Conservation (phyloP, 1,139 yeast genomes). For the Geotrichum restrictum region DNA sequence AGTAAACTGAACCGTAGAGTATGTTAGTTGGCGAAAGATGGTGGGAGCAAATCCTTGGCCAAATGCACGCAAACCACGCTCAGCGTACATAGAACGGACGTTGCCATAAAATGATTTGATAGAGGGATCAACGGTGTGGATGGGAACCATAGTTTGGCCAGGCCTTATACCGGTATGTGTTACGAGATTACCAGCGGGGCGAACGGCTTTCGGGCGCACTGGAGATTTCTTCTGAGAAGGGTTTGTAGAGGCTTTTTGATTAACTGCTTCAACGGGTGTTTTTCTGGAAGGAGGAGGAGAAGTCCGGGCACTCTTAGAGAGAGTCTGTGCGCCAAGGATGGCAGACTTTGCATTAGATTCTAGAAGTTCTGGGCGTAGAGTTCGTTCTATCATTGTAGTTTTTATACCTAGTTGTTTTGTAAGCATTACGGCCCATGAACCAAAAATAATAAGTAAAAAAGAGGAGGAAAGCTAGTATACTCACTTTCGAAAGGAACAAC, state of each 20-base stretch:
- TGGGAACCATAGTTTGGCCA: slow-evolving; percentile 15
- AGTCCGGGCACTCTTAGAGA: not conserved
- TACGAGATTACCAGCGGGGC: slow-evolving; percentile 11
- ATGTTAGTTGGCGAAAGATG: slow-evolving; percentile 68
- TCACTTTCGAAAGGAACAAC: slow-evolving; percentile 81
- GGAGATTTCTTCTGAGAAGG: slow-evolving; percentile 8
- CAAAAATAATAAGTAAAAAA: not conserved
- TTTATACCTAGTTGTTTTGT: slow-evolving; percentile 48
- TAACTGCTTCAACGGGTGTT: slow-evolving; percentile 3
- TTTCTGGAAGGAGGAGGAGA: not conserved
- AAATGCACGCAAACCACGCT: slow-evolving; percentile 74
- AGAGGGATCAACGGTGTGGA: slow-evolving; percentile 23
- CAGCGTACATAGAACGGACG: slow-evolving; percentile 53
- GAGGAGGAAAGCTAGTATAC: slow-evolving; percentile 8
- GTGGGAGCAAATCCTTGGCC: slow-evolving; percentile 81
- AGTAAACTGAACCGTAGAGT: slow-evolving; percentile 79
- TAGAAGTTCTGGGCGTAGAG: slow-evolving; percentile 13
- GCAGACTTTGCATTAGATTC: slow-evolving; percentile 17
- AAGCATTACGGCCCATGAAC: not conserved
- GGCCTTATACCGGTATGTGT: slow-evolving; percentile 11
- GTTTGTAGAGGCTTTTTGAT: slow-evolving; percentile 1
- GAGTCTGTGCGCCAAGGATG: slow-evolving; percentile 6
- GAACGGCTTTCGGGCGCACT: slow-evolving; percentile 23
- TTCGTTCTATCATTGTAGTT: slow-evolving; percentile 73
- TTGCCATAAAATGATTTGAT: slow-evolving; percentile 31